Percentiles rank a stretch among this genome's conserved stretches.
Evolutionary conservation across 2,329 filamentous ascomycete genomes (phyloP).

Genomic region (Trichoderma sp.): DNA sequence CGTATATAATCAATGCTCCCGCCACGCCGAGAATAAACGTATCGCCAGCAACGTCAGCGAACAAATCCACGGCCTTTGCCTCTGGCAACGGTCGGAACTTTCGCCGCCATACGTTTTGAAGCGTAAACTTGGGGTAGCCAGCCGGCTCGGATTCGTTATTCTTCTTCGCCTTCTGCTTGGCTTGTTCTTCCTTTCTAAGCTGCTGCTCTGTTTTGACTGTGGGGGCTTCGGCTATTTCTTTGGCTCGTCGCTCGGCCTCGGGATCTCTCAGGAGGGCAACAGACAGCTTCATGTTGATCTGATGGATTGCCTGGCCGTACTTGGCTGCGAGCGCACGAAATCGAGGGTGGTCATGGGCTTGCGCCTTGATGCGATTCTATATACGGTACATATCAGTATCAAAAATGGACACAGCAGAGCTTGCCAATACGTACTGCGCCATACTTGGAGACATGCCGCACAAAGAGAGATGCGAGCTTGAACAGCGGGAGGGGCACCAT

Average conservation of each 20-base stretch:
- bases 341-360: slow-evolving; percentile 64
- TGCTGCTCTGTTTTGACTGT: slow-evolving; percentile 68
- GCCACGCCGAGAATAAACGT: slow-evolving; percentile 64
- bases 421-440: slow-evolving; percentile 57
- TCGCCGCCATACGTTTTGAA: slow-evolving; percentile 61
- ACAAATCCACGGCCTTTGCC: slow-evolving; percentile 65
- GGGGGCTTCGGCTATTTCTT: slow-evolving; percentile 63
- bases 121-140: slow-evolving; percentile 24
- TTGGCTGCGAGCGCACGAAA: slow-evolving; percentile 62
- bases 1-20: slow-evolving; percentile 59
- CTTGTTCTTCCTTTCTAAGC: slow-evolving; percentile 54
- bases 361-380: slow-evolving; percentile 66
- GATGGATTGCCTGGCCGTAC: slow-evolving; percentile 65
- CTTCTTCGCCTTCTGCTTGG: slow-evolving; percentile 45
- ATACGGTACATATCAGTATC: slow-evolving; percentile 27
- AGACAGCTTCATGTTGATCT: slow-evolving; percentile 66
- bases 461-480: slow-evolving; percentile 65
- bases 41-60: slow-evolving; percentile 66
- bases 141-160: slow-evolving; percentile 28
- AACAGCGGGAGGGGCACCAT: slow-evolving; percentile 70
- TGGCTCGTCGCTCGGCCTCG: slow-evolving; percentile 59
- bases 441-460: slow-evolving; percentile 69
- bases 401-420: not conserved
- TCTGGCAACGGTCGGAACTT: slow-evolving; percentile 66
- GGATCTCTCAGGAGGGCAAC: slow-evolving; percentile 61